Conservation (phyloP, 805 yeast genomes). For the Metschnikowia noctiluminum region DNA sequence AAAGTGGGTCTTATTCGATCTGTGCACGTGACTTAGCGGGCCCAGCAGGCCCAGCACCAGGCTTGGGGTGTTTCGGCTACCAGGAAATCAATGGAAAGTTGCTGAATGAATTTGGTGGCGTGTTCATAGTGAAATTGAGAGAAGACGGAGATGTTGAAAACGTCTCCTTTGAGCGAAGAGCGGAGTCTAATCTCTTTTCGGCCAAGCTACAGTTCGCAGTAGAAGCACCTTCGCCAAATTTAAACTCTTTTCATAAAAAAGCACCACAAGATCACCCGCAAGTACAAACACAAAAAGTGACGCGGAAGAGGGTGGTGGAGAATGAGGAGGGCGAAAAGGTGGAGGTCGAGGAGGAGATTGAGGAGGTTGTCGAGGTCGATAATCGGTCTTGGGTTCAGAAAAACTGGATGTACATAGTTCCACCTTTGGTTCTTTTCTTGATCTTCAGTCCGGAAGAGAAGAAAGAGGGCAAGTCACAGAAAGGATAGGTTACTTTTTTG, state of each 20-base stretch:
- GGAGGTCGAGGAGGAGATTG: slow-evolving; percentile 21
- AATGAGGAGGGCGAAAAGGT: slow-evolving; percentile 23
- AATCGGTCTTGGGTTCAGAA: slow-evolving; percentile 51
- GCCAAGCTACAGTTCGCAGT: slow-evolving; percentile 3
- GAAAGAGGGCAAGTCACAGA: not conserved
- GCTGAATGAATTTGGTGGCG: slow-evolving; percentile 5
- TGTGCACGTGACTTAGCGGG: slow-evolving; percentile 31
- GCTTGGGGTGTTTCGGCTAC: slow-evolving; percentile 31
- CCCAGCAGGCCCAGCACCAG: slow-evolving; percentile 7
- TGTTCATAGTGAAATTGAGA: slow-evolving; percentile 8
- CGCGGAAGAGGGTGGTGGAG: slow-evolving; percentile 17
- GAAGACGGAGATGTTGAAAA: slow-evolving; percentile 2
- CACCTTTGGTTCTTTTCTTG: slow-evolving; percentile 39
- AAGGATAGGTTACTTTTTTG: too few relatives aligned
- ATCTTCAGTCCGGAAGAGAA: slow-evolving; percentile 29
- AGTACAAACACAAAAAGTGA: slow-evolving; percentile 16
- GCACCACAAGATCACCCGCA: slow-evolving; percentile 15
- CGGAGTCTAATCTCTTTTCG: not conserved
- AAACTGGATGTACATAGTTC: slow-evolving; percentile 61
- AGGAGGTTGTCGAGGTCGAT: slow-evolving; percentile 25
- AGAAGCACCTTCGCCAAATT: slow-evolving; percentile 28
- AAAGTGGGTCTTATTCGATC: slow-evolving; percentile 22
- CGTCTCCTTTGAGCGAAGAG: slow-evolving; percentile 6
- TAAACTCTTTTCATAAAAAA: slow-evolving; percentile 20
- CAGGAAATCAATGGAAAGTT: slow-evolving; percentile 4